Evolutionary conservation across 768 basidiomycete genomes (phyloP).

Genomic region (Serendipita sp.): DNA sequence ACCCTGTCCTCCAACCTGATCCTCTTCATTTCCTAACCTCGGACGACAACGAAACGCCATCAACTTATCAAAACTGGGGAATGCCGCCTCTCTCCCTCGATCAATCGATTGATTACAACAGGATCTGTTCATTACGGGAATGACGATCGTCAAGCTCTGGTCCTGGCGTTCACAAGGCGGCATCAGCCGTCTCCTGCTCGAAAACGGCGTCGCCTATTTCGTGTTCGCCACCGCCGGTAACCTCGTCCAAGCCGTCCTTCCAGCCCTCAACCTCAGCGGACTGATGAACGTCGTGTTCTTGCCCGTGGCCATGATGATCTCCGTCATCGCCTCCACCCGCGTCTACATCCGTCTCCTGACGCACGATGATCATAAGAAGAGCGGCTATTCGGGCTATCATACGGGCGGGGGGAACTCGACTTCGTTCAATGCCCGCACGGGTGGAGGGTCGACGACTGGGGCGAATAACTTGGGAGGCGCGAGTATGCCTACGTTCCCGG

Average conservation of each 20-base stretch:
- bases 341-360: constrained; percentile 3
- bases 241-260: constrained; percentile 6
- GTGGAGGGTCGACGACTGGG: neutral
- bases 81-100: too few relatives aligned
- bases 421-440: constrained; percentile 3
- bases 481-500: constrained; percentile 4
- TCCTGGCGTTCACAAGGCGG: neutral
- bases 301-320: constrained; percentile 7
- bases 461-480: neutral
- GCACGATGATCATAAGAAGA: neutral
- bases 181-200: constrained; percentile 6
- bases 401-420: neutral
- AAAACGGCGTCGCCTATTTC: constrained; percentile 4
- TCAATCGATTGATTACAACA: neutral
- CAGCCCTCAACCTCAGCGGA: constrained; percentile 2
- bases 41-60: too few relatives aligned
- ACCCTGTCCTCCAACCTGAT: too few relatives aligned
- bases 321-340: constrained; percentile 3
- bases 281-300: constrained; percentile 6
- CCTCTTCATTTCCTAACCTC: too few relatives aligned
- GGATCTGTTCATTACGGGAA: neutral
- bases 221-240: constrained; percentile 4
- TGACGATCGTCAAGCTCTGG: constrained; percentile 1
- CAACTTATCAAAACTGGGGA: too few relatives aligned
- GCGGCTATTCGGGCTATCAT: neutral